phyloP scores from a whole-genome alignment of 148 eudicot genomes.

The Silene uniflora region DNA sequence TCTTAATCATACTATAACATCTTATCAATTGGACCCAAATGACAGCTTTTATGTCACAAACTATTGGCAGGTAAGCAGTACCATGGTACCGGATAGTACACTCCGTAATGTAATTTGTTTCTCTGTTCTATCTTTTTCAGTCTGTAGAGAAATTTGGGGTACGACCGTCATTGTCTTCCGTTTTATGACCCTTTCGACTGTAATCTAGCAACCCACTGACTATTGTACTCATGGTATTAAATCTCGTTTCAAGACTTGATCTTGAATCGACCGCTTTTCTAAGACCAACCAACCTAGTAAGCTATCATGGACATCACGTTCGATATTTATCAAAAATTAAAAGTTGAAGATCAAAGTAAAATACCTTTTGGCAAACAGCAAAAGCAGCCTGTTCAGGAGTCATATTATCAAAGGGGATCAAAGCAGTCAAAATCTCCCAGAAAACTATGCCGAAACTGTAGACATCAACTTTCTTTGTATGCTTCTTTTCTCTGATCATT shows the following conservation, averaged over 20 bases:
- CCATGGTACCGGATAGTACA: background rate
- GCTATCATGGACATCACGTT: too few species aligned
- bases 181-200: too few species aligned
- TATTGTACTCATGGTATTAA: too few species aligned
- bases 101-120: background rate
- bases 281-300: too few species aligned
- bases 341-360: background rate
- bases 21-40: background rate
- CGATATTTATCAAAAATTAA: too few species aligned
- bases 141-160: too few species aligned
- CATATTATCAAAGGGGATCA: constrained; percentile 85
- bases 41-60: background rate
- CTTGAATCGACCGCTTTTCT: too few species aligned
- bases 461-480: constrained; percentile 95
- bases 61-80: background rate
- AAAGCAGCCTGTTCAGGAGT: constrained; percentile 99
- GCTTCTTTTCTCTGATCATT: constrained; percentile 82
- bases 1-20: background rate
- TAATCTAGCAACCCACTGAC: too few species aligned
- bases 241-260: too few species aligned
- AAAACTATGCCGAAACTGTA: constrained; percentile 93
- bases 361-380: constrained; percentile 98
- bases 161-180: too few species aligned
- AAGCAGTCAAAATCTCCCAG: constrained; percentile 95
- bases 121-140: too few species aligned